Conservation (phyloP, 2,329 filamentous ascomycete genomes). For the Taxawa tesnikishii region DNA sequence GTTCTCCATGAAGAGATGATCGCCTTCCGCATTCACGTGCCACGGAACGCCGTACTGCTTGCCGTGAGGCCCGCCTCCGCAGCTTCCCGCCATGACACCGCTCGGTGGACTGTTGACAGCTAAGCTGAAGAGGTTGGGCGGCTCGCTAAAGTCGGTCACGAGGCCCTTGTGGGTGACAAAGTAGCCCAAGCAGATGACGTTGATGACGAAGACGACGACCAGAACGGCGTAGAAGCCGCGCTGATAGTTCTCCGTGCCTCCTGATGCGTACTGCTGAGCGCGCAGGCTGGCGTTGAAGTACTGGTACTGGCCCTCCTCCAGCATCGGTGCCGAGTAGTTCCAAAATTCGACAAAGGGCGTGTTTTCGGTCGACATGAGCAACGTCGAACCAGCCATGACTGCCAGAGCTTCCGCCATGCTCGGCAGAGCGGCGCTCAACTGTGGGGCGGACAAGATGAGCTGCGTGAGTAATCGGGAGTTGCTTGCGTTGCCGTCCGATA, state of each 20-base stretch:
- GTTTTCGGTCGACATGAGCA: slow-evolving; percentile 47
- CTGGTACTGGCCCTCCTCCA: slow-evolving; percentile 39
- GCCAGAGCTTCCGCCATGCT: slow-evolving; percentile 64
- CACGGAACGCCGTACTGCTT: slow-evolving; percentile 34
- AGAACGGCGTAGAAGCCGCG: slow-evolving; percentile 56
- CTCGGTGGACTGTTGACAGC: slow-evolving; percentile 53
- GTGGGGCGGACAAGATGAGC: slow-evolving; percentile 22
- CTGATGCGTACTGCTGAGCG: slow-evolving; percentile 58
- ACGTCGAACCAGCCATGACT: slow-evolving; percentile 54
- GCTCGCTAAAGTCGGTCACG: slow-evolving; percentile 69
- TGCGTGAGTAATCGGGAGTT: slow-evolving; percentile 33
- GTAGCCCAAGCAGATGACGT: slow-evolving; percentile 53
- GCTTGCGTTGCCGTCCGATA: slow-evolving; percentile 28
- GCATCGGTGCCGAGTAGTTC: slow-evolving; percentile 8
- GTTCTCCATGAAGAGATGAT: slow-evolving; percentile 40
- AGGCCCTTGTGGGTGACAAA: slow-evolving; percentile 47
- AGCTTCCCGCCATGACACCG: slow-evolving; percentile 39
- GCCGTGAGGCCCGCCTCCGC: slow-evolving; percentile 42
- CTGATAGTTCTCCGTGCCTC: slow-evolving; percentile 42
- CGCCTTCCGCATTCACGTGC: slow-evolving; percentile 19
- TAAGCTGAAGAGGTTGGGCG: slow-evolving; percentile 60
- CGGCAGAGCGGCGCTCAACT: slow-evolving; percentile 42
- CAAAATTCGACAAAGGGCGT: slow-evolving; percentile 46
- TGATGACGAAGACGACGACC: slow-evolving; percentile 52
- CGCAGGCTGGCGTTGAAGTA: slow-evolving; percentile 52